Percentiles rank a stretch among this genome's conserved stretches.
Evolutionary conservation across 176 grass and related monocot species (phyloP).

Genomic region (Chrysopogon serrulatus): DNA sequence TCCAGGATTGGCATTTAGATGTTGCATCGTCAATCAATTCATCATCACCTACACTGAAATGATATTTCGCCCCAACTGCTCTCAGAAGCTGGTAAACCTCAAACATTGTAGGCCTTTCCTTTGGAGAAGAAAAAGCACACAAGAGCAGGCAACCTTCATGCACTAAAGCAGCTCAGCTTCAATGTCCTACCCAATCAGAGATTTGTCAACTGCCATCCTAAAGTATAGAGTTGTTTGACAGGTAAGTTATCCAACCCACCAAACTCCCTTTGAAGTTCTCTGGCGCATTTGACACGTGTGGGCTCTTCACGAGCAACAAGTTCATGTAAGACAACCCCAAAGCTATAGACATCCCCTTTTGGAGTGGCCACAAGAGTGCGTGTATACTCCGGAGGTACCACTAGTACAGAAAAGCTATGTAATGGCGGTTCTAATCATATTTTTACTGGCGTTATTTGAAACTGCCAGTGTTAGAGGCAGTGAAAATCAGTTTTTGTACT

Average conservation of each 20-base stretch:
- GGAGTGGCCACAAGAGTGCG: conserved; percentile 83
- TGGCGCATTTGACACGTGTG: conserved; percentile 69
- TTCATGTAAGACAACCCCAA: conserved; percentile 92
- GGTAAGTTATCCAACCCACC: conserved; percentile 93
- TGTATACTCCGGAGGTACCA: conserved; percentile 85
- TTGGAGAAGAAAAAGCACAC: conserved; percentile 64
- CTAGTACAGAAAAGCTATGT: too few relatives aligned
- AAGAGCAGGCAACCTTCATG: conserved; percentile 77
- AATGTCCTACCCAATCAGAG: conserved; percentile 78
- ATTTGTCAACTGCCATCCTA: conserved; percentile 78
- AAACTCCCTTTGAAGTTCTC: conserved; percentile 89
- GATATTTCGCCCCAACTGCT: conserved; percentile 80
- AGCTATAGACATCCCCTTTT: conserved; percentile 88
- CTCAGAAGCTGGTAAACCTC: conserved; percentile 91
- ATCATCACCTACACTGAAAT: conserved; percentile 64
- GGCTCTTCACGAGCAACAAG: conserved; percentile 68
- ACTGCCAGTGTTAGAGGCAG: too few relatives aligned
- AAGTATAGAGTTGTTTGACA: conserved; percentile 81
- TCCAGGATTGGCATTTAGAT: conserved; percentile 25
- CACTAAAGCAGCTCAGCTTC: conserved; percentile 76
- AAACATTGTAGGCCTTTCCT: conserved; percentile 89
- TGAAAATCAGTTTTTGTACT: too few relatives aligned
- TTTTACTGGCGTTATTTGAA: too few relatives aligned
- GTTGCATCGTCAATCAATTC: conserved; percentile 46
- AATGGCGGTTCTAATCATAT: too few relatives aligned